A percentile compares a stretch with the other conserved stretches of the same genome.
These are phyloP conservation scores for Metschnikowia similis DNA, from an alignment of 805 yeast genomes.

Conservation along the genomic window DNA sequence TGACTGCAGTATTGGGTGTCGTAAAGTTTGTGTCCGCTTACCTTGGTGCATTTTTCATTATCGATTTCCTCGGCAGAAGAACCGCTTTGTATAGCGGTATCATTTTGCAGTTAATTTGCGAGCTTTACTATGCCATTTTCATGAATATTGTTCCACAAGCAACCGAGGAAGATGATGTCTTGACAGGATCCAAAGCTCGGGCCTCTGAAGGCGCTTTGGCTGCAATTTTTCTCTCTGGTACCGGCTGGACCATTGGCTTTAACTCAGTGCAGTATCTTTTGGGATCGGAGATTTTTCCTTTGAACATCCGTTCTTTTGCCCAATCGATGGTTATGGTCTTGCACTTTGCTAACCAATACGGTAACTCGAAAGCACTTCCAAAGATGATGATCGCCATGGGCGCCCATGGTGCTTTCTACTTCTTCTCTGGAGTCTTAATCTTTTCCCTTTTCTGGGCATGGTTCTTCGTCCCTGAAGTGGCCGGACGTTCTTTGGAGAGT, in stretches of 20 bases:
- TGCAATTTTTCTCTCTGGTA: slow-evolving; percentile 46
- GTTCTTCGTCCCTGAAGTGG: slow-evolving; percentile 48
- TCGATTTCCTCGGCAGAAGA: slow-evolving; percentile 52
- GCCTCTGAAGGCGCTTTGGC: slow-evolving; percentile 50
- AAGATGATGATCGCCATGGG: slow-evolving; percentile 44
- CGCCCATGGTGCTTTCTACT: slow-evolving; percentile 48
- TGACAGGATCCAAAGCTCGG: slow-evolving; percentile 26
- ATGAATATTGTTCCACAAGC: slow-evolving; percentile 44
- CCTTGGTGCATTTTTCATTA: slow-evolving; percentile 47
- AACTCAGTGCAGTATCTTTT: slow-evolving; percentile 52
- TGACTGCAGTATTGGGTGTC: slow-evolving; percentile 51
- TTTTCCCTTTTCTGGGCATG: slow-evolving; percentile 44
- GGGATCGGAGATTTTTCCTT: slow-evolving; percentile 53
- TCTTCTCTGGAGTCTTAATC: slow-evolving; percentile 42
- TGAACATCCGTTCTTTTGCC: slow-evolving; percentile 46
- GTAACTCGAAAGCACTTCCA: slow-evolving; percentile 54
- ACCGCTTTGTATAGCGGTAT: slow-evolving; percentile 48
- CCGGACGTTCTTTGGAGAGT: slow-evolving; percentile 48
- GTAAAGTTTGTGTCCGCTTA: slow-evolving; percentile 50
- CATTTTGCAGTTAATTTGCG: slow-evolving; percentile 36
- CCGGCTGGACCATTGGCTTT: slow-evolving; percentile 60
- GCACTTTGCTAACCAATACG: slow-evolving; percentile 55
- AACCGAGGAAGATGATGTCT: slow-evolving; percentile 23
- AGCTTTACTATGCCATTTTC: slow-evolving; percentile 46
- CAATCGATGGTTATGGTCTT: slow-evolving; percentile 50